A percentile compares a stretch with the other conserved stretches of the same genome.
These are phyloP conservation scores for Flammula alnicola DNA, from an alignment of 1,284 basidiomycete species.

Conservation along the genomic window DNA sequence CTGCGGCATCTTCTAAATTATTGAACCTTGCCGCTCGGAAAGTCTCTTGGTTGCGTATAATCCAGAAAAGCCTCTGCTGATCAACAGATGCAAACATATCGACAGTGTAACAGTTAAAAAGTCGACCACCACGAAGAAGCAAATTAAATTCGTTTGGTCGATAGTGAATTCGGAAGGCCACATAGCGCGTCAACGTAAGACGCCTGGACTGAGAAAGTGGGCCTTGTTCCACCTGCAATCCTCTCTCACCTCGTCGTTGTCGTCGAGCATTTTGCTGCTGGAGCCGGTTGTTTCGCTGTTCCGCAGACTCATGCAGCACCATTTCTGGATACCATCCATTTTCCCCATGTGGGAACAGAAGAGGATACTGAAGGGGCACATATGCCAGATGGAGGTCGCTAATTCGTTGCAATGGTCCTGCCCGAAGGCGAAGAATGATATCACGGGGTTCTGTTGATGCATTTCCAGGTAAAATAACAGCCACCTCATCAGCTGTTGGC, in stretches of 20 bases:
- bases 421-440: constrained; percentile 12
- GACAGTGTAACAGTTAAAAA: constrained; percentile 47
- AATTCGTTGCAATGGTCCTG: constrained; percentile 13
- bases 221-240: constrained; percentile 5
- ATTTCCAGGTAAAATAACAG: constrained; percentile 15
- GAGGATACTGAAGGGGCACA: constrained; percentile 23
- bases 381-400: constrained; percentile 25
- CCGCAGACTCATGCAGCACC: constrained; percentile 11
- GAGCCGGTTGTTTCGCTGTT: constrained; percentile 1
- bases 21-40: constrained; percentile 42
- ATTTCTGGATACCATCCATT: constrained; percentile 44
- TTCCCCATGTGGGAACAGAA: constrained; percentile 26
- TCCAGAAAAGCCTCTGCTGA: constrained; percentile 35
- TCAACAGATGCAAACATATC: constrained; percentile 41
- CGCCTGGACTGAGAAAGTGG: constrained; percentile 7
- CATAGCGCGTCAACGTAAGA: constrained; percentile 34
- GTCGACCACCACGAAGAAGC: constrained; percentile 40
- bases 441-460: constrained; percentile 10
- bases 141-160: constrained; percentile 29
- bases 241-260: constrained; percentile 1
- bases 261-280: background rate
- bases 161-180: constrained; percentile 37
- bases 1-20: constrained; percentile 41
- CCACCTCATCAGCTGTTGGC: constrained; percentile 40
- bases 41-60: constrained; percentile 37